A percentile compares a stretch with the other conserved stretches of the same genome.
Evolutionary conservation across 495 filamentous ascomycete species (phyloP).

Genomic region (Aspergillus nidulans): DNA sequence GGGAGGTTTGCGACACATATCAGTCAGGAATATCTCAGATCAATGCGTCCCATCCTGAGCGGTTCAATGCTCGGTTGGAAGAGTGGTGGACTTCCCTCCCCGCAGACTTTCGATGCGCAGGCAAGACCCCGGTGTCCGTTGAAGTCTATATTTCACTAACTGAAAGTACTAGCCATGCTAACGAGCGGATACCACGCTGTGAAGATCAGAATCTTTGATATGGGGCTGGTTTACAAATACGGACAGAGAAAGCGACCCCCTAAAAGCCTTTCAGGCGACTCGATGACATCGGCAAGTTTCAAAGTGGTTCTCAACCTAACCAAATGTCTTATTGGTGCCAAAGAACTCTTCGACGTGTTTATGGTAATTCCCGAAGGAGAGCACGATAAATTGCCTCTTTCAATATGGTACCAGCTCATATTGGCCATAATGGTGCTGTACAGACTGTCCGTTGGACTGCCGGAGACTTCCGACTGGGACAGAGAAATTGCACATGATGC

Average conservation of each 20-base stretch:
- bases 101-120: not conserved
- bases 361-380: not conserved
- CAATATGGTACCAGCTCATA: slow-evolving; percentile 1
- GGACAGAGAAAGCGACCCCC: not conserved
- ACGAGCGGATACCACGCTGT: not conserved
- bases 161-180: not conserved
- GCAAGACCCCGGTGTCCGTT: not conserved
- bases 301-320: not conserved
- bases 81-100: not conserved
- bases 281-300: not conserved
- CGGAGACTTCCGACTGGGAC: not conserved
- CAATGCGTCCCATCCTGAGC: not conserved
- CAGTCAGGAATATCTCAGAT: not conserved
- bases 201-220: not conserved
- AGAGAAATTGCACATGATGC: not conserved
- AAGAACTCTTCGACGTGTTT: not conserved
- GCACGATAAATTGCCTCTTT: not conserved
- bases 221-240: slow-evolving; percentile 1
- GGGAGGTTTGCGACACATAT: not conserved
- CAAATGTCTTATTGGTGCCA: not conserved
- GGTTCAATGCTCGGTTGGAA: not conserved
- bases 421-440: not conserved
- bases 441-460: not conserved
- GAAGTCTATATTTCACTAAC: not conserved
- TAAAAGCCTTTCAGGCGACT: not conserved